Conservation (phyloP, 192 early-diverging fungal species). For the Cladochytrium replicatum region DNA sequence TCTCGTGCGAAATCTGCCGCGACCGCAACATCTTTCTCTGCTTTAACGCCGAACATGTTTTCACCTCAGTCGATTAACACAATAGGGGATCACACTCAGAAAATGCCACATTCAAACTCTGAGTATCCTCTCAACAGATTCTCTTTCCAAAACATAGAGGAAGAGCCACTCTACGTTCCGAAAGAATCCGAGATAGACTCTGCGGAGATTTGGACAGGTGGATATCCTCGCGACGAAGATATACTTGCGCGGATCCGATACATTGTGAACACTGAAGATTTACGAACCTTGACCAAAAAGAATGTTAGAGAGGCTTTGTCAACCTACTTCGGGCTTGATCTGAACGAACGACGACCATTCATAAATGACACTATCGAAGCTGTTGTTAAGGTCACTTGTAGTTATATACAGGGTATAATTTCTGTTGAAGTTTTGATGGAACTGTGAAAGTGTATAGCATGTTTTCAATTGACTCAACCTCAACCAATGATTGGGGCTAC, state of each 20-base stretch:
- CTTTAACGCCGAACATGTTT: background rate
- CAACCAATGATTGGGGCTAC: no score
- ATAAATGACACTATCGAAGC: conserved; percentile 61
- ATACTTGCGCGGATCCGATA: conserved; percentile 60
- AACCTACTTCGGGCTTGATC: conserved; percentile 56
- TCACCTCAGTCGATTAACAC: background rate
- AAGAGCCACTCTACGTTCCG: background rate
- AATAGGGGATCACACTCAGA: background rate
- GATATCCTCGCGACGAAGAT: conserved; percentile 64
- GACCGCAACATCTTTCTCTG: background rate
- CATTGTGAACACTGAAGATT: conserved; percentile 57
- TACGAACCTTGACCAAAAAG: conserved; percentile 70
- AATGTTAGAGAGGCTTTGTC: conserved; percentile 64
- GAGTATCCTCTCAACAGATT: background rate
- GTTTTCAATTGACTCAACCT: no score
- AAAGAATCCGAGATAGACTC: no score
- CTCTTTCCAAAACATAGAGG: background rate
- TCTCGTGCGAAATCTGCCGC: background rate
- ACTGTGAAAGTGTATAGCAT: no score
- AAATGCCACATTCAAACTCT: background rate
- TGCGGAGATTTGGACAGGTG: conserved; percentile 15
- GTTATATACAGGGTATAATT: no score
- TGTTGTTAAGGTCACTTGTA: conserved; percentile 24
- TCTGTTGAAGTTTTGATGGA: no score
- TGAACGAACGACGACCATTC: conserved; percentile 53